Evolutionary conservation across 805 yeast species (phyloP).

Genomic region (Teunomyces barrocoloradensis): DNA sequence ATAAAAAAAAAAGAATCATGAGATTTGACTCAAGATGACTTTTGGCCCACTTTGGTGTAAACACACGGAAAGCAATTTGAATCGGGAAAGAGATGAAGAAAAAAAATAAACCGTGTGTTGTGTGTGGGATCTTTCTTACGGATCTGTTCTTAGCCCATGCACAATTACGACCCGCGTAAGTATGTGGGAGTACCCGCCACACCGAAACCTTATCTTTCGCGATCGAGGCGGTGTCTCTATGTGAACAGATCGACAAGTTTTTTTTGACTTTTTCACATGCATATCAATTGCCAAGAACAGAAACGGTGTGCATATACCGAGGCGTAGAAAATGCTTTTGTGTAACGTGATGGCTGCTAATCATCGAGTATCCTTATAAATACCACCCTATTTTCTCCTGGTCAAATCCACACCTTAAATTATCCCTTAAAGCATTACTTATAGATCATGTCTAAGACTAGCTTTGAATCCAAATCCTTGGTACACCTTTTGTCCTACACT

Average conservation of each 20-base stretch:
- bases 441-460: conserved; percentile 14
- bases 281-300: background rate
- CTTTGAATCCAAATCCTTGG: conserved; percentile 31
- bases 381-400: background rate
- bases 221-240: background rate
- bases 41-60: too few species aligned
- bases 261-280: background rate
- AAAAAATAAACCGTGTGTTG: too few species aligned
- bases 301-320: conserved; percentile 1
- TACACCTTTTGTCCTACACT: conserved; percentile 32
- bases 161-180: too few species aligned
- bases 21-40: too few species aligned
- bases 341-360: conserved; percentile 12
- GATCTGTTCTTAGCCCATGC: too few species aligned
- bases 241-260: background rate
- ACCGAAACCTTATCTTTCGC: background rate
- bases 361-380: background rate
- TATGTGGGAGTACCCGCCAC: background rate
- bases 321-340: background rate
- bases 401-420: too few species aligned
- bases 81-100: too few species aligned
- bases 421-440: background rate
- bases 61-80: too few species aligned
- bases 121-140: too few species aligned
- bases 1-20: too few species aligned